phyloP scores from a whole-genome alignment of 208 protist genomes.

The Acanthamoeba quina region DNA sequence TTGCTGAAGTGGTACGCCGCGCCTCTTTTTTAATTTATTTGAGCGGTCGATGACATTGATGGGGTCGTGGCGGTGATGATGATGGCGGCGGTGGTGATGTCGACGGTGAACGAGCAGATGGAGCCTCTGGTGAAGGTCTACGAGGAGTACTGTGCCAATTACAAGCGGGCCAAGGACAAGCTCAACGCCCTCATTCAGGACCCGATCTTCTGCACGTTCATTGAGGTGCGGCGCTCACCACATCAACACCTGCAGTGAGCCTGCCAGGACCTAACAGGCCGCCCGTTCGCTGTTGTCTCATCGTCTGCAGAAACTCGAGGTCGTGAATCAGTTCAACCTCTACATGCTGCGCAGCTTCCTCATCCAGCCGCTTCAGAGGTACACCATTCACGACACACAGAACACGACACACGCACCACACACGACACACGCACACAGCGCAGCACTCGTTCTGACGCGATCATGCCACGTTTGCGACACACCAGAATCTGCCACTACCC shows the following conservation, averaged over 20 bases:
- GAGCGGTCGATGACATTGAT: neutral
- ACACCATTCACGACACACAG: too few relatives aligned
- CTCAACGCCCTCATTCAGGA: slow-evolving; percentile 35
- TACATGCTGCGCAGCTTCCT: slow-evolving; percentile 30
- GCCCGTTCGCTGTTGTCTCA: neutral
- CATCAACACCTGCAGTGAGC: neutral
- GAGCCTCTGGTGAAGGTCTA: neutral
- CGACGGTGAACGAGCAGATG: neutral
- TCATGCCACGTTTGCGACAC: too few relatives aligned
- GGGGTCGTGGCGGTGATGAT: neutral
- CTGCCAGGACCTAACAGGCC: neutral
- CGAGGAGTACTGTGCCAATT: slow-evolving; percentile 1
- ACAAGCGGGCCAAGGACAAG: slow-evolving; percentile 57
- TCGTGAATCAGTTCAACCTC: slow-evolving; percentile 24
- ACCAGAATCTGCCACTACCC: slow-evolving; percentile 36
- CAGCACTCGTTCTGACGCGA: neutral
- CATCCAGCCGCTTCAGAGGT: slow-evolving; percentile 31
- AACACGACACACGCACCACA: neutral
- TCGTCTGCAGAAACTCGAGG: neutral
- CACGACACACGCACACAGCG: too few relatives aligned
- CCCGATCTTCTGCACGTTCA: slow-evolving; percentile 15
- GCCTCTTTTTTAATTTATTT: neutral
- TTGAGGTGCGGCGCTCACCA: neutral
- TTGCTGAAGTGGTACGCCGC: neutral
- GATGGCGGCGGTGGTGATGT: neutral